Evolutionary conservation across 2,329 filamentous ascomycete genomes (phyloP).

Genomic region (Keithomyces neogunnii): DNA sequence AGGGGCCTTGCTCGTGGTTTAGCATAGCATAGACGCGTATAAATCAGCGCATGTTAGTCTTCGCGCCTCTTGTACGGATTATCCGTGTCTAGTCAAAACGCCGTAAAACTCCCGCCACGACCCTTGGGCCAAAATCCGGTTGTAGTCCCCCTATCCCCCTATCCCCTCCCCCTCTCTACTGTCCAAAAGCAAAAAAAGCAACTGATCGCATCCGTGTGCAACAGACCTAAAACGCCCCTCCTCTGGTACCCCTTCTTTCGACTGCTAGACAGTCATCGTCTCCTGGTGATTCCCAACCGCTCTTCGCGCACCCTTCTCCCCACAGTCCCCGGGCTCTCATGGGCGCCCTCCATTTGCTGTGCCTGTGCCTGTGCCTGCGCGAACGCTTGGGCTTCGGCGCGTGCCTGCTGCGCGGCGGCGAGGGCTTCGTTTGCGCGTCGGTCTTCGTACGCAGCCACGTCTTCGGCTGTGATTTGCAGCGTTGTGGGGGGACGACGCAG

Average conservation of each 20-base stretch:
- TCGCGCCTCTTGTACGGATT: too few relatives aligned
- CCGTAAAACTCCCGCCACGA: background rate
- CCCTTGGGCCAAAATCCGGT: too few relatives aligned
- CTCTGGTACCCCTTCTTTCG: background rate
- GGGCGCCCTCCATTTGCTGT: conserved; percentile 10
- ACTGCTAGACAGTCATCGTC: conserved; percentile 10
- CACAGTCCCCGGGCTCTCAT: conserved; percentile 7
- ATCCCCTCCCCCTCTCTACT: too few relatives aligned
- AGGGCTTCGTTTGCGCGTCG: conserved; percentile 38
- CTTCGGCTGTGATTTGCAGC: conserved; percentile 59
- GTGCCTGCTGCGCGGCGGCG: conserved; percentile 19
- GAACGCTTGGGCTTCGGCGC: background rate
- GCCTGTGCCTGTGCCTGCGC: background rate
- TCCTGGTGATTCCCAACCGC: conserved; percentile 26
- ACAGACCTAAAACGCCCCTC: background rate
- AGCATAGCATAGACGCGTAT: background rate
- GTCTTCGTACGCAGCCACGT: conserved; percentile 63
- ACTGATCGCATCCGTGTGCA: too few relatives aligned
- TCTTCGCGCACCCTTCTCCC: conserved; percentile 26
- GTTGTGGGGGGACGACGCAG: conserved; percentile 60
- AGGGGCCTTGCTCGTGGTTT: background rate
- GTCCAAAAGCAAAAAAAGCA: too few relatives aligned
- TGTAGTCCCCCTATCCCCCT: too few relatives aligned
- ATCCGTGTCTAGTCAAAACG: background rate
- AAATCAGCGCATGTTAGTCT: background rate